These are phyloP conservation scores for Cetradonia linearis DNA, from an alignment of 495 filamentous ascomycete species.

Conservation along the genomic window DNA sequence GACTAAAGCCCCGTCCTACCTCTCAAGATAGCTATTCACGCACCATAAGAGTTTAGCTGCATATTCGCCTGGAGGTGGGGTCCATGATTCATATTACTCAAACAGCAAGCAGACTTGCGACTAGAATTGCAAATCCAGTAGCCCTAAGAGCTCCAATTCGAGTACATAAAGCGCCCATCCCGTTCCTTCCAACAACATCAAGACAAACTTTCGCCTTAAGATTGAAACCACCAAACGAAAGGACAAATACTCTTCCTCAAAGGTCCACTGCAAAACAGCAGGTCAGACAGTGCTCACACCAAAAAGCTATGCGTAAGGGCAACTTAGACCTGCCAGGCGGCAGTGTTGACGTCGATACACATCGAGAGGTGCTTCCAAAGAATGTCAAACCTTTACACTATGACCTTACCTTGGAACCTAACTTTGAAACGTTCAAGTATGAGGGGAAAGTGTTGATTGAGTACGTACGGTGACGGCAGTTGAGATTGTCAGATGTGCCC, in stretches of 20 bases:
- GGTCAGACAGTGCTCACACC: constrained; percentile 34
- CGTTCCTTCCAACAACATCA: neutral
- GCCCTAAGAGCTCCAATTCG: neutral
- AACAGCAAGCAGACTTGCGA: constrained; percentile 16
- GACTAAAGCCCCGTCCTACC: neutral
- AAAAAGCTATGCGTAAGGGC: constrained; percentile 33
- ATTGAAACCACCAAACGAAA: neutral
- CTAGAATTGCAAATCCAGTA: constrained; percentile 7
- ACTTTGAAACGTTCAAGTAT: constrained; percentile 54
- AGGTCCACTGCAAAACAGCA: constrained; percentile 2
- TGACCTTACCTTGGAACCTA: constrained; percentile 55
- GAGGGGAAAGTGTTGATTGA: constrained; percentile 55
- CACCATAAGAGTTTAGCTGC: neutral
- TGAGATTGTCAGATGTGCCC: constrained; percentile 10
- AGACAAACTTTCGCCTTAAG: neutral
- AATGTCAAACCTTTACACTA: constrained; percentile 61
- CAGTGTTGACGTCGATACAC: constrained; percentile 40
- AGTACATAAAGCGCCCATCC: neutral
- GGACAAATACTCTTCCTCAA: neutral
- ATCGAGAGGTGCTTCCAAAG: constrained; percentile 55
- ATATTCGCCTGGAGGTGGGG: constrained; percentile 7
- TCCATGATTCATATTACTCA: constrained; percentile 15
- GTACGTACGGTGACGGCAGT: constrained; percentile 33
- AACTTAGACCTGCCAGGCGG: constrained; percentile 26
- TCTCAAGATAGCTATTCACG: neutral